phyloP scores from a whole-genome alignment of 306 rosid species.

The Medicago arabica region DNA sequence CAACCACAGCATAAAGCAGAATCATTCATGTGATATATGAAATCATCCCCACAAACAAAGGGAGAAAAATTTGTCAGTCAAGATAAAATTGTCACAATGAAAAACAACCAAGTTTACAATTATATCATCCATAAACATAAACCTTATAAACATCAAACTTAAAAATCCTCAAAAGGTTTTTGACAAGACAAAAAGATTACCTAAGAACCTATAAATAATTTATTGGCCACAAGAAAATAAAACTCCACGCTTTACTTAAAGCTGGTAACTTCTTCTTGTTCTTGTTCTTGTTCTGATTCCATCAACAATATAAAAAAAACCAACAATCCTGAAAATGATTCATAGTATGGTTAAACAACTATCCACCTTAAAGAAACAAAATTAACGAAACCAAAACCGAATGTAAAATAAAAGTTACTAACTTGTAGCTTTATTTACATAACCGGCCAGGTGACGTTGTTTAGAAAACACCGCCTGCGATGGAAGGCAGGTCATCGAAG shows the following conservation, averaged over 20 bases:
- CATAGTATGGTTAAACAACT: conserved; percentile 3
- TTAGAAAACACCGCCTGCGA: conserved; percentile 66
- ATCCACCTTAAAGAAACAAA: not conserved
- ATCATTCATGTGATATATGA: not conserved
- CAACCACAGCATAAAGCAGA: not conserved
- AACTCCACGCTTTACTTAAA: conserved; percentile 51
- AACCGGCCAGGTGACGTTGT: conserved; percentile 42
- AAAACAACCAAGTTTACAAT: conserved; percentile 50
- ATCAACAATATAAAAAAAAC: conserved; percentile 47
- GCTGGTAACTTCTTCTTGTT: conserved; percentile 47
- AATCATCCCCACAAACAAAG: conserved; percentile 27
- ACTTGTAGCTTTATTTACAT: conserved; percentile 96
- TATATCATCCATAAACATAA: conserved; percentile 47
- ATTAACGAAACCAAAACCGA: not conserved
- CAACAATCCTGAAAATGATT: conserved; percentile 63
- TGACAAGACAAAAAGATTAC: conserved; percentile 35
- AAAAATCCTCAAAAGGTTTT: conserved; percentile 49
- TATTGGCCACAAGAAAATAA: conserved; percentile 58
- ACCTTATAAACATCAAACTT: conserved; percentile 60
- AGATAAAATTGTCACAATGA: conserved; percentile 30
- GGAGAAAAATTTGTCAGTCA: conserved; percentile 6
- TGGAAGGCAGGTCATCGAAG: conserved; percentile 72
- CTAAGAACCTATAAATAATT: conserved; percentile 54
- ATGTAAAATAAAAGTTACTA: conserved; percentile 49
- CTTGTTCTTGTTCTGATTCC: conserved; percentile 43